A percentile compares a stretch with the other conserved stretches of the same genome.
phyloP scores from a whole-genome alignment of 441 rosid species.

The Gossypium davidsonii region DNA sequence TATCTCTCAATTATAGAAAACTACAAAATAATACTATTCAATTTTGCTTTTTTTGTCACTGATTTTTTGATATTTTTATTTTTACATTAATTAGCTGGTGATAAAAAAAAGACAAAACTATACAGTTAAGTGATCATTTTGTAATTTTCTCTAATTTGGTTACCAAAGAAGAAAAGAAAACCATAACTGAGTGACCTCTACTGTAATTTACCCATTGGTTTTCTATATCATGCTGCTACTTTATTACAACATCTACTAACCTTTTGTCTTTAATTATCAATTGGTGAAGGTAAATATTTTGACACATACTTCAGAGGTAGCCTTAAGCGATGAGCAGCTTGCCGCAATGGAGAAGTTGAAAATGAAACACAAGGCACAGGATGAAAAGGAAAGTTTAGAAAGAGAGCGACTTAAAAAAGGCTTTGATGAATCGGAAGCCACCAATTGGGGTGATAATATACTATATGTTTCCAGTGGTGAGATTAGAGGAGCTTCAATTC shows the following conservation, averaged over 20 bases:
- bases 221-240: not conserved
- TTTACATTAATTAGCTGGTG: no score
- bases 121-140: no score
- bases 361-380: slow-evolving; percentile 54
- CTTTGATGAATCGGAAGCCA: slow-evolving; percentile 8
- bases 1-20: no score
- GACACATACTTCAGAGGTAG: slow-evolving; percentile 62
- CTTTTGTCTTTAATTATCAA: not conserved
- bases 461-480: slow-evolving; percentile 8
- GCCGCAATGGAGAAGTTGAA: slow-evolving; percentile 47
- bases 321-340: slow-evolving; percentile 37
- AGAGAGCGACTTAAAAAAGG: slow-evolving; percentile 7
- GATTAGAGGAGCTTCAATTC: slow-evolving; percentile 4
- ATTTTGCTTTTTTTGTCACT: no score
- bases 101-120: no score
- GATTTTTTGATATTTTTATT: no score
- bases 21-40: no score
- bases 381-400: slow-evolving; percentile 41
- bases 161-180: no score
- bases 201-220: not conserved
- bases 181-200: no score
- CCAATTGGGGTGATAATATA: slow-evolving; percentile 9
- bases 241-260: not conserved
- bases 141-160: no score
- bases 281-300: slow-evolving; percentile 71